Percentiles rank a stretch among this genome's conserved stretches.
Conservation (phyloP, 202 grass and related monocot species). For the Cymbopogon flexuosus region DNA sequence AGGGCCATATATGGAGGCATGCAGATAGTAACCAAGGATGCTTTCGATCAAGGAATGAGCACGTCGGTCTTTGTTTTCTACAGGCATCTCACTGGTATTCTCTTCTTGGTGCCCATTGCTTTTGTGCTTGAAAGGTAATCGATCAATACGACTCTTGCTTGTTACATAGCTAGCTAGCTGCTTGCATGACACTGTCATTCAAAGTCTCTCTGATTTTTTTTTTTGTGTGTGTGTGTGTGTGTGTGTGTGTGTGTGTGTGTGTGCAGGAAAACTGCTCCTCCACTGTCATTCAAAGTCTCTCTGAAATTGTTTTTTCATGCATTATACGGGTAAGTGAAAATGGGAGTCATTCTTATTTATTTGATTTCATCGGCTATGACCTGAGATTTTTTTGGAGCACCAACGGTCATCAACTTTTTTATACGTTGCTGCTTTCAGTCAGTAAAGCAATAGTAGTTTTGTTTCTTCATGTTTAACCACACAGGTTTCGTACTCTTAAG, state of each 20-base stretch:
- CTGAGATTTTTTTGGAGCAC: not conserved
- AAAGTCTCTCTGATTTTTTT: no score
- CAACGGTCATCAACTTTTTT: not conserved
- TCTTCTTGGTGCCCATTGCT: slow-evolving; percentile 44
- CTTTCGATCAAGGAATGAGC: slow-evolving; percentile 46
- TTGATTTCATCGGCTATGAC: not conserved
- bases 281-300: slow-evolving; percentile 37
- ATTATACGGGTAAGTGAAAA: slow-evolving; percentile 50
- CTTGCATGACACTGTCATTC: not conserved
- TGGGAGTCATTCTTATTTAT: not conserved
- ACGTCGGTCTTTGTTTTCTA: slow-evolving; percentile 58
- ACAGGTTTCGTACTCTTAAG: not conserved
- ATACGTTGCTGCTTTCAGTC: not conserved
- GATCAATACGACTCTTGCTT: not conserved
- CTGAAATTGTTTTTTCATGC: slow-evolving; percentile 56
- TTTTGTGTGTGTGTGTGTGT: no score
- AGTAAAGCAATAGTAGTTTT: not conserved
- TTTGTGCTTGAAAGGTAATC: slow-evolving; percentile 55
- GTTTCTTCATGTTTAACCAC: not conserved
- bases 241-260: no score
- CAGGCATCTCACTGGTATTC: slow-evolving; percentile 33
- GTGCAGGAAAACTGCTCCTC: slow-evolving; percentile 50
- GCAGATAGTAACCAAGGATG: slow-evolving; percentile 43
- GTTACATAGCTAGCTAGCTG: not conserved
- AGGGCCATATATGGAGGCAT: slow-evolving; percentile 43